Evolutionary conservation across 225 moss, liverwort and hornwort species (phyloP), one percentile per base, ranked within the genome.

Genomic region (Rhytidiadelphus loreus): DNA sequence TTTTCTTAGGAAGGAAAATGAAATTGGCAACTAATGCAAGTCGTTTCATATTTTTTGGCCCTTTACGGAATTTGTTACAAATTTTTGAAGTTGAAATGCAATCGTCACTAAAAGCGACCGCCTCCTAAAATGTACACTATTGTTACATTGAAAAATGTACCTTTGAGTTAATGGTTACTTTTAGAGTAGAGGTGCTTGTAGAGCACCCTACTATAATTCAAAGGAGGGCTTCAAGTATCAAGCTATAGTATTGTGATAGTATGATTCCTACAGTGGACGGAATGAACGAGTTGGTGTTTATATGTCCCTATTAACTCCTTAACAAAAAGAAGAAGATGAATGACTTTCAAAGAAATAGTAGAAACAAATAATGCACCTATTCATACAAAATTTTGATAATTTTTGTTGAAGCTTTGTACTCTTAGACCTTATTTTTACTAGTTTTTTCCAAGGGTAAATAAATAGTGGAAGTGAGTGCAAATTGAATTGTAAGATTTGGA

Each of bases 221-320:
- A 68, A 68, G 3, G n/a, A 12, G 3, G 12, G 2, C 6, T 22
- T n/a, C 2, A 7, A 68, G 7, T 68, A n/a, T 68, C 8, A 26
- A 70, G 14, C 24, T 41, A 1, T 5, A 15, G 1, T 28, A 66
- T 3, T 26, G 2, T 70, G 26, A 26, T 3, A 71, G 4, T 12
- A 32, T 12, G 12, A 33, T 75, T 75, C 20, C 8, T 32, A 50
- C 0, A 0, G 2, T 46, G 0, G 9, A 26, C 11, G 10, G 17
- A 18, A 6, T 2, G 1, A 48, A 1, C 4, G 12, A 32, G 12
- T 48, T 48, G 74, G 48, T 39, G 6, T 2, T 32, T 7, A 20
- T 32, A 50, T 50, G 32, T 50, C 2, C 11, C 25, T 74, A 48
- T 17, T 17, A 5, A 44, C 6, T 46, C 11, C 11, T 30, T 74